Conservation (phyloP, 2,329 filamentous ascomycete genomes). For the Pseudocercospora fijiensis region DNA sequence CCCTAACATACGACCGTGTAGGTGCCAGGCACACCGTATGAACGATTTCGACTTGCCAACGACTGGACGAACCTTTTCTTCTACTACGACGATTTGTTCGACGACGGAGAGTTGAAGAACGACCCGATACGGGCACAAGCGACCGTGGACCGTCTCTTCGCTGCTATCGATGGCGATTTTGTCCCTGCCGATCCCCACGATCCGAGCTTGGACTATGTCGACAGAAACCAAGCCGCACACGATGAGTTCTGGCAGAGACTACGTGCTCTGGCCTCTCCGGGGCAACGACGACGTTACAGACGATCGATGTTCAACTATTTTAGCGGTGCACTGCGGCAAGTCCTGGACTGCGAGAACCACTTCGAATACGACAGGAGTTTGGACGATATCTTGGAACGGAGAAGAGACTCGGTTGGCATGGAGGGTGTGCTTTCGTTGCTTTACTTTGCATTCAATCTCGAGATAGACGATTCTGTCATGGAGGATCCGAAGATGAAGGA, state of each 20-base stretch:
- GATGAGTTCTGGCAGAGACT: neutral
- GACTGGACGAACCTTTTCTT: constrained; percentile 11
- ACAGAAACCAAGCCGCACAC: neutral
- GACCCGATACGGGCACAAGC: constrained; percentile 5
- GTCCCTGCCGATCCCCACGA: neutral
- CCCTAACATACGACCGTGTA: neutral
- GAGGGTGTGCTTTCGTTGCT: neutral
- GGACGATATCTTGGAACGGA: neutral
- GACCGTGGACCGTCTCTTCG: neutral
- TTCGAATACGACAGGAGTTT: neutral
- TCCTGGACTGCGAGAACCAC: neutral
- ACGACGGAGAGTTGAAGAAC: constrained; percentile 3
- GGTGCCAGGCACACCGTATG: neutral
- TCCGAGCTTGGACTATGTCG: neutral
- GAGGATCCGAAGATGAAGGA: neutral
- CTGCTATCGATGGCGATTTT: neutral
- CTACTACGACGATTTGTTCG: constrained; percentile 11
- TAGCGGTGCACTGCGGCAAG: neutral
- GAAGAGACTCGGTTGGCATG: constrained; percentile 2
- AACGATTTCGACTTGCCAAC: constrained; percentile 9
- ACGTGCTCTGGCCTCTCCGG: neutral
- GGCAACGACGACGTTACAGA: neutral
- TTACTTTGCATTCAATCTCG: neutral
- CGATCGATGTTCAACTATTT: constrained; percentile 2
- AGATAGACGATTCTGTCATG: neutral